phyloP scores from a whole-genome alignment of 495 filamentous ascomycete genomes.

The Aspergillus ostianus region DNA sequence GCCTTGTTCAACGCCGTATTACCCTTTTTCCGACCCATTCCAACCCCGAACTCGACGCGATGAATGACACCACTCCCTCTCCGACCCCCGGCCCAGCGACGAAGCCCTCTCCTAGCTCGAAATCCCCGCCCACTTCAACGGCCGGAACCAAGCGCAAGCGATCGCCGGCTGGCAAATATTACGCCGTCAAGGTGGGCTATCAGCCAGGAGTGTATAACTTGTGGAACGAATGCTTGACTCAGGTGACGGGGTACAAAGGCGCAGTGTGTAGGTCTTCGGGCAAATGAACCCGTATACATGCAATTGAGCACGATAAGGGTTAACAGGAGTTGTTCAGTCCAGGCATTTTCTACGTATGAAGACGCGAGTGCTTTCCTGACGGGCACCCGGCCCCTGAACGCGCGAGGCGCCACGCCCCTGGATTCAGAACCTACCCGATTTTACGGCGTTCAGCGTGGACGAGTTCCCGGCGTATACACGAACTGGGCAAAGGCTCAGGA shows the following conservation, averaged over 20 bases:
- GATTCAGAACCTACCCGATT: constrained; percentile 47
- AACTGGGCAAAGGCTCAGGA: constrained; percentile 77
- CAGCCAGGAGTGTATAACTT: constrained; percentile 82
- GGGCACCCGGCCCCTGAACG: constrained; percentile 48
- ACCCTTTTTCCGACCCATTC: not conserved
- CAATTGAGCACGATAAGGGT: not conserved
- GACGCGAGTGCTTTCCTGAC: constrained; percentile 78
- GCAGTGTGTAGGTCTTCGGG: constrained; percentile 62
- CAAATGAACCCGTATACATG: not conserved
- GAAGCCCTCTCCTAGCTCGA: constrained; percentile 29
- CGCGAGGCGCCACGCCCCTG: constrained; percentile 19
- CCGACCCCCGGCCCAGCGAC: constrained; percentile 35
- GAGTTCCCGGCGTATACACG: constrained; percentile 82
- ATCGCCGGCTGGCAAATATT: constrained; percentile 65
- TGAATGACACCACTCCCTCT: constrained; percentile 40
- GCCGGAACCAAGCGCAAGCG: constrained; percentile 66
- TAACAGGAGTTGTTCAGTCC: constrained; percentile 52
- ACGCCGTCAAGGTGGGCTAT: constrained; percentile 77
- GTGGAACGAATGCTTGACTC: constrained; percentile 77
- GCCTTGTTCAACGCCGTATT: not conserved
- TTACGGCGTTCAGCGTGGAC: constrained; percentile 84
- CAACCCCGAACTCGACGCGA: constrained; percentile 13
- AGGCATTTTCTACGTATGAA: constrained; percentile 72
- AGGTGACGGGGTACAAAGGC: constrained; percentile 82
- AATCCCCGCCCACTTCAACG: constrained; percentile 36